Conservation (phyloP, 441 rosid species). For the Daphne laureola region DNA sequence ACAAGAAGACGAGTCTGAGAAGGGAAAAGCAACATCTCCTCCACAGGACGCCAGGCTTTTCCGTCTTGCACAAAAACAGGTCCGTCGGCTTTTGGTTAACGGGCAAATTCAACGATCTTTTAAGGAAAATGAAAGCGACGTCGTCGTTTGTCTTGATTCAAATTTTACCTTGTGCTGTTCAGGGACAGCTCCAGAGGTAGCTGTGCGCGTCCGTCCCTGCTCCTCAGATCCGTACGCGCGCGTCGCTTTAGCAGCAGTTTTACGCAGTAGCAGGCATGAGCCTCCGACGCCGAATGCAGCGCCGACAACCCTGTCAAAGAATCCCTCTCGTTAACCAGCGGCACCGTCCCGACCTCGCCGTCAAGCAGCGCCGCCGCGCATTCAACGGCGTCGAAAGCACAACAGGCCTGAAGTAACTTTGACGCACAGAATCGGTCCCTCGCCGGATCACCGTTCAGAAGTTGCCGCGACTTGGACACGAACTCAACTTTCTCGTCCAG, state of each 20-base stretch:
- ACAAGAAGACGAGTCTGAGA: conserved; percentile 7
- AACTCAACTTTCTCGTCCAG: conserved; percentile 41
- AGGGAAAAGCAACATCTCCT: conserved; percentile 25
- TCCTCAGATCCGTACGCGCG: conserved; percentile 65
- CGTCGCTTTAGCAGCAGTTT: conserved; percentile 60
- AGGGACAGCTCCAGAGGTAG: conserved; percentile 64
- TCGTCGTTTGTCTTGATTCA: conserved; percentile 2
- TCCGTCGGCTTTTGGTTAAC: conserved; percentile 13
- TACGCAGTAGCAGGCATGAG: conserved; percentile 51
- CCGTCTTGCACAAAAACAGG: conserved; percentile 5
- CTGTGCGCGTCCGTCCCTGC: conserved; percentile 50
- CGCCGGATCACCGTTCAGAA: conserved; percentile 16
- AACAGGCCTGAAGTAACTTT: conserved; percentile 49
- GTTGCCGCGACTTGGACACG: conserved; percentile 19
- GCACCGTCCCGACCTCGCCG: conserved; percentile 45
- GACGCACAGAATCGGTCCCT: conserved; percentile 23
- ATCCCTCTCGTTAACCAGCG: conserved; percentile 44
- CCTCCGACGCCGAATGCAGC: conserved; percentile 58
- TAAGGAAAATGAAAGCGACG: conserved; percentile 23
- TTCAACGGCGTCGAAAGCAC: conserved; percentile 42
- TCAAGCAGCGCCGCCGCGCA: conserved; percentile 53
- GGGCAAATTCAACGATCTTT: not conserved
- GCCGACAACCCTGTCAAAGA: conserved; percentile 36
- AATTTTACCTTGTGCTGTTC: conserved; percentile 38
- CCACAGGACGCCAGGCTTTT: conserved; percentile 21